A percentile compares a stretch with the other conserved stretches of the same genome.
Conservation (phyloP, 176 grass and related monocot species). For the Aegilops longissima region DNA sequence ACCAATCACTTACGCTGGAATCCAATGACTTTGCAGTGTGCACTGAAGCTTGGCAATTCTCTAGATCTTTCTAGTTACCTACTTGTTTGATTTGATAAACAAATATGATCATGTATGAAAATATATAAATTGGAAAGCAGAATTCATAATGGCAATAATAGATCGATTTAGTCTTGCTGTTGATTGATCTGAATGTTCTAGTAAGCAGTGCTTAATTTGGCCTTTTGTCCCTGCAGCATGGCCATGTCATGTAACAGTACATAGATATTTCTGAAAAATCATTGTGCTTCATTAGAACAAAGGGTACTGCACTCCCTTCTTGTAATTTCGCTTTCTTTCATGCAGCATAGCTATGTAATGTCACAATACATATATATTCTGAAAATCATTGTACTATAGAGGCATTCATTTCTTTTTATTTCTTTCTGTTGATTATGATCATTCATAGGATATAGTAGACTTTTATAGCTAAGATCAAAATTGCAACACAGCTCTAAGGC, state of each 20-base stretch:
- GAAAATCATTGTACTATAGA: conserved; percentile 9
- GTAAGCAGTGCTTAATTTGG: conserved; percentile 24
- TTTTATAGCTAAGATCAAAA: conserved; percentile 1
- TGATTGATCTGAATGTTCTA: neutral
- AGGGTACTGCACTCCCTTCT: neutral
- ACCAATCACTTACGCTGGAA: neutral
- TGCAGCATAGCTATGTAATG: neutral
- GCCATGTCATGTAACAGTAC: neutral
- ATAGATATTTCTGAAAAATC: conserved; percentile 17
- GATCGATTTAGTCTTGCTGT: neutral
- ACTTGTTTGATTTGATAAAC: conserved; percentile 22
- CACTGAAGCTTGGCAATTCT: neutral
- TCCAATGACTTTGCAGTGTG: neutral
- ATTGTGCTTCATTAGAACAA: conserved; percentile 11
- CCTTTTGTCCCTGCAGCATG: too few relatives aligned
- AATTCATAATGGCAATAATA: neutral
- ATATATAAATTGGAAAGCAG: neutral
- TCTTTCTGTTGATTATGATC: conserved; percentile 15
- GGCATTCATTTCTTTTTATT: neutral
- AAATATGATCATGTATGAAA: neutral
- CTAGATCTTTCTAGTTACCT: conserved; percentile 7
- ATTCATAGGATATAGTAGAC: neutral
- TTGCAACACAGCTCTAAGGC: conserved; percentile 8
- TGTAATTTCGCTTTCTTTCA: neutral
- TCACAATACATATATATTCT: neutral